Evolutionary conservation across 2,329 filamentous ascomycete species (phyloP).

Genomic region (Trichoderma sp.): DNA sequence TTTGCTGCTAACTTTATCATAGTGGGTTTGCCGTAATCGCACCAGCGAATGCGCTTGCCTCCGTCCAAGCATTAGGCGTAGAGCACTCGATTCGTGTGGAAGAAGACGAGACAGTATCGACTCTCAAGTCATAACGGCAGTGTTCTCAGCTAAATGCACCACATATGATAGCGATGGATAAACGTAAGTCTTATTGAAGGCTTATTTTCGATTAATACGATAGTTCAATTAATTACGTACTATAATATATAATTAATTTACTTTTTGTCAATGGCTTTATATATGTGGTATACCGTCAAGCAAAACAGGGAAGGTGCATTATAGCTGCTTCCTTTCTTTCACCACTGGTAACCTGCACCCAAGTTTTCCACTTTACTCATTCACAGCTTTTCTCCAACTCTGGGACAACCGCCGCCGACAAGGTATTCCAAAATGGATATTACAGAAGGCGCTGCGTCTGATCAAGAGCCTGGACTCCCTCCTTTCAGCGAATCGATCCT

Average conservation of each 20-base stretch:
- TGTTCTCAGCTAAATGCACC: background rate
- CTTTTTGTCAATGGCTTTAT: background rate
- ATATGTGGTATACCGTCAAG: background rate
- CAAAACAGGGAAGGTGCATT: background rate
- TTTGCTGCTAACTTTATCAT: conserved; percentile 35
- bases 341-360: too few relatives aligned
- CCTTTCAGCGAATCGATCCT: conserved; percentile 56
- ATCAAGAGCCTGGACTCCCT: background rate
- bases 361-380: background rate
- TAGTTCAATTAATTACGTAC: background rate
- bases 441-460: background rate
- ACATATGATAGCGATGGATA: background rate
- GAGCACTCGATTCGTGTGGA: conserved; percentile 62
- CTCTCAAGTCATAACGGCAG: conserved; percentile 31
- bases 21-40: conserved; percentile 81
- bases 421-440: background rate
- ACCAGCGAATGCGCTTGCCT: conserved; percentile 69
- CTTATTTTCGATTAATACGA: background rate
- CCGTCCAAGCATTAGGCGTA: conserved; percentile 65
- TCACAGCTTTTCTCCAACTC: background rate
- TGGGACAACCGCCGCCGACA: background rate
- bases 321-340: background rate
- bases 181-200: background rate
- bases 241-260: background rate
- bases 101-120: conserved; percentile 71